Evolutionary conservation across 2,329 filamentous ascomycete species (phyloP).

Genomic region (Fonsecaea monophora): DNA sequence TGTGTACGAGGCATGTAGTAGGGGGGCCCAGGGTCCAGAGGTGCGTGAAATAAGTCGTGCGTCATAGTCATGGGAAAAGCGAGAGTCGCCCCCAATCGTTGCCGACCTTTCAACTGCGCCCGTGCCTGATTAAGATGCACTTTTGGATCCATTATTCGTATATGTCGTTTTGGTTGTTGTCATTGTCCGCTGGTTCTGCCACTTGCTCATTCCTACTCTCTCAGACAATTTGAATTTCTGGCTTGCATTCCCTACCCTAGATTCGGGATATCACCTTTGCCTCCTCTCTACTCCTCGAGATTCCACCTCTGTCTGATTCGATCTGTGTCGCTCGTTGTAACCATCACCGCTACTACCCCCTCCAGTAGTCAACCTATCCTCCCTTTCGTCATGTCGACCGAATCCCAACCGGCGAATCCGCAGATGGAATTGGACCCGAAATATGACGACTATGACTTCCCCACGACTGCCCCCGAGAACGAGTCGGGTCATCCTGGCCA

Average conservation of each 20-base stretch:
- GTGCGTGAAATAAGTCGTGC: not conserved
- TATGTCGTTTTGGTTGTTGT: conserved; percentile 6
- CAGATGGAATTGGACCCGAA: conserved; percentile 74
- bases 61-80: conserved; percentile 14
- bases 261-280: not conserved
- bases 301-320: not conserved
- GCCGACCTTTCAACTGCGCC: conserved; percentile 17
- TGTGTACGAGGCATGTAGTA: not conserved
- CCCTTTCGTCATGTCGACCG: conserved; percentile 35
- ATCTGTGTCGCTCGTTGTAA: conserved; percentile 2
- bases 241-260: not conserved
- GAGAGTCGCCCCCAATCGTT: conserved; percentile 10
- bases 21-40: not conserved
- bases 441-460: conserved; percentile 96
- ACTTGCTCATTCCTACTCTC: conserved; percentile 5
- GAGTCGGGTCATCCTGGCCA: conserved; percentile 85
- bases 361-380: not conserved
- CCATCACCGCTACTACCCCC: conserved; percentile 5
- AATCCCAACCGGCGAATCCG: conserved; percentile 41
- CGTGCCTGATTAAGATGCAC: conserved; percentile 14
- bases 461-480: conserved; percentile 73
- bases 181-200: not conserved
- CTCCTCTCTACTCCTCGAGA: not conserved
- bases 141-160: conserved; percentile 4
- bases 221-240: not conserved